These are phyloP conservation scores for Silene uniflora DNA, from an alignment of 148 eudicot species.

Conservation along the genomic window DNA sequence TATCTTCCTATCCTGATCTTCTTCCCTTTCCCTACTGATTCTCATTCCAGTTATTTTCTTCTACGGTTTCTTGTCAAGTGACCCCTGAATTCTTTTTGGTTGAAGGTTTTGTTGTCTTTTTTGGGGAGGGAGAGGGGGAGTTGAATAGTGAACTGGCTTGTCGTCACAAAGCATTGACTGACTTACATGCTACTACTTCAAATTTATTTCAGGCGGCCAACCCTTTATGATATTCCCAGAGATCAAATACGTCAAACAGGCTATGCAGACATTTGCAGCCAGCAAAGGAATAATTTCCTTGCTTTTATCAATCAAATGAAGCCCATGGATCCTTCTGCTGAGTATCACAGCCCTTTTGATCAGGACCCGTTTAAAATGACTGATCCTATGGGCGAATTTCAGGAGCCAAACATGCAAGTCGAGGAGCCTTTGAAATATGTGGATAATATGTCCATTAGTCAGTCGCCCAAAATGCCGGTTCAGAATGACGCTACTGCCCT, in stretches of 20 bases:
- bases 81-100: too few species aligned
- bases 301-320: slow-evolving; percentile 75
- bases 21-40: neutral
- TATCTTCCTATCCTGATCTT: neutral
- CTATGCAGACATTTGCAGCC: slow-evolving; percentile 58
- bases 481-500: neutral
- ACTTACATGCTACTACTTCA: neutral
- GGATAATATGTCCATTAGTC: slow-evolving; percentile 13
- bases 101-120: neutral
- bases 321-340: slow-evolving; percentile 39
- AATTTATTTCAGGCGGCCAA: slow-evolving; percentile 62
- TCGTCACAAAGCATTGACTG: neutral
- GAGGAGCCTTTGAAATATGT: slow-evolving; percentile 9
- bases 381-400: slow-evolving; percentile 39
- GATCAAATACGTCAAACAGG: slow-evolving; percentile 74
- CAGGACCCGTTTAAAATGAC: slow-evolving; percentile 40
- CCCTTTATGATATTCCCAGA: slow-evolving; percentile 83
- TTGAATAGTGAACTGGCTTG: slow-evolving; percentile 1
- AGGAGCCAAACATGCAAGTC: slow-evolving; percentile 43
- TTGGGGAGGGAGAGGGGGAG: slow-evolving; percentile 4
- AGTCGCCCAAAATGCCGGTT: neutral
- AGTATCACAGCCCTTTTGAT: slow-evolving; percentile 26
- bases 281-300: slow-evolving; percentile 66
- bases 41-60: neutral
- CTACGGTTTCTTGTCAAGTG: neutral